Conservation (phyloP, 2,329 filamentous ascomycete species). For the Metarhizium anisopliae region DNA sequence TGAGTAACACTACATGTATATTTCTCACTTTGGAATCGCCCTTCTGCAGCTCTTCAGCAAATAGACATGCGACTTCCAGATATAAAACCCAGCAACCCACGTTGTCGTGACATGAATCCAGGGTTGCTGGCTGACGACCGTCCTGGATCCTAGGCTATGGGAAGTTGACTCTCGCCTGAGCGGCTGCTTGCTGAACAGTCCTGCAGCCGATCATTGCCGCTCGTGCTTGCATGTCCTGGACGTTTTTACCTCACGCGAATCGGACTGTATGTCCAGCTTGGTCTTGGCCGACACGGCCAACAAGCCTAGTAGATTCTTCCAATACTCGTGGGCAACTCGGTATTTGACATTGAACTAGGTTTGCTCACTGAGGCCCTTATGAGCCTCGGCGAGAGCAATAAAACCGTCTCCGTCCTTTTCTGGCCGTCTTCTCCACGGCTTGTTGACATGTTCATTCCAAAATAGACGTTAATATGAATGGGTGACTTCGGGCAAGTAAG, state of each 20-base stretch:
- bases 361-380: slow-evolving; percentile 24
- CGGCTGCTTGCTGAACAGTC: no score
- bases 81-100: slow-evolving; percentile 42
- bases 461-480: slow-evolving; percentile 43
- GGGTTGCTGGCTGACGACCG: not conserved
- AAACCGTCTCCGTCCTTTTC: slow-evolving; percentile 27
- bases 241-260: no score
- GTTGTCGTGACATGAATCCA: slow-evolving; percentile 29
- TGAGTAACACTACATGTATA: slow-evolving; percentile 41
- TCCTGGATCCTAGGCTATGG: slow-evolving; percentile 31
- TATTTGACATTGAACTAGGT: slow-evolving; percentile 32
- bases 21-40: slow-evolving; percentile 36
- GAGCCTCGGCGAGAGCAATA: slow-evolving; percentile 22
- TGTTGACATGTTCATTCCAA: slow-evolving; percentile 46
- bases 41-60: slow-evolving; percentile 42
- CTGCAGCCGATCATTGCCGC: no score
- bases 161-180: slow-evolving; percentile 32
- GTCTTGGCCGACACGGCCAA: no score
- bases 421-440: slow-evolving; percentile 43
- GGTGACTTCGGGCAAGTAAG: slow-evolving; percentile 47
- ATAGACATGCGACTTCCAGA: slow-evolving; percentile 43
- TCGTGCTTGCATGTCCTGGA: no score
- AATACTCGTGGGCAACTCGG: slow-evolving; percentile 50
- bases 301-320: slow-evolving; percentile 44
- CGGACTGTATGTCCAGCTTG: no score